A percentile compares a stretch with the other conserved stretches of the same genome.
Conservation (phyloP, 1,139 yeast genomes). For the Pichia sp. region DNA sequence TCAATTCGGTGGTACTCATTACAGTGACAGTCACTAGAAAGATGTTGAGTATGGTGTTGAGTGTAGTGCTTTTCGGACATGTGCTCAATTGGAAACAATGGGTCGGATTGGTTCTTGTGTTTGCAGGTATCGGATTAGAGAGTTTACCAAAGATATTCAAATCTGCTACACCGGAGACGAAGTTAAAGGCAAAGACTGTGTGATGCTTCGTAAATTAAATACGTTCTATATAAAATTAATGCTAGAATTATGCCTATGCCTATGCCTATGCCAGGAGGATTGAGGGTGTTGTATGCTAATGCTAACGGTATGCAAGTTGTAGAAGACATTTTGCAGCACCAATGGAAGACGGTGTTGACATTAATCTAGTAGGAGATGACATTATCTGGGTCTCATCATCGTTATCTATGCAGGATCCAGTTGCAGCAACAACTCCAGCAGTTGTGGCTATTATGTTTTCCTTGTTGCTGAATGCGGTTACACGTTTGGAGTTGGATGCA, state of each 20-base stretch:
- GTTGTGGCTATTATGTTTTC: background rate
- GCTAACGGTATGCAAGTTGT: slow-evolving; percentile 32
- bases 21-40: slow-evolving; percentile 95
- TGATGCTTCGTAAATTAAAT: no score
- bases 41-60: slow-evolving; percentile 88
- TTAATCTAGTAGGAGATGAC: slow-evolving; percentile 31
- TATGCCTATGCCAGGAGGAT: background rate
- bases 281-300: background rate
- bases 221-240: no score
- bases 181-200: background rate
- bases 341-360: slow-evolving; percentile 39
- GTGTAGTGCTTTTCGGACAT: slow-evolving; percentile 84
- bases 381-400: slow-evolving; percentile 22
- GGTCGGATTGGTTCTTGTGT: slow-evolving; percentile 72
- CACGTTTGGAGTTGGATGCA: no score
- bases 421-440: background rate
- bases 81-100: slow-evolving; percentile 57
- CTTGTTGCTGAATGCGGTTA: background rate
- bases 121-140: slow-evolving; percentile 73
- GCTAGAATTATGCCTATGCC: background rate
- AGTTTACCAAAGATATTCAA: slow-evolving; percentile 38
- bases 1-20: slow-evolving; percentile 77
- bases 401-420: slow-evolving; percentile 1
- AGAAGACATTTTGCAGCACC: slow-evolving; percentile 42
- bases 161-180: background rate